Evolutionary conservation across 192 early-diverging fungal species (phyloP).

Genomic region (Coemansia sp.): DNA sequence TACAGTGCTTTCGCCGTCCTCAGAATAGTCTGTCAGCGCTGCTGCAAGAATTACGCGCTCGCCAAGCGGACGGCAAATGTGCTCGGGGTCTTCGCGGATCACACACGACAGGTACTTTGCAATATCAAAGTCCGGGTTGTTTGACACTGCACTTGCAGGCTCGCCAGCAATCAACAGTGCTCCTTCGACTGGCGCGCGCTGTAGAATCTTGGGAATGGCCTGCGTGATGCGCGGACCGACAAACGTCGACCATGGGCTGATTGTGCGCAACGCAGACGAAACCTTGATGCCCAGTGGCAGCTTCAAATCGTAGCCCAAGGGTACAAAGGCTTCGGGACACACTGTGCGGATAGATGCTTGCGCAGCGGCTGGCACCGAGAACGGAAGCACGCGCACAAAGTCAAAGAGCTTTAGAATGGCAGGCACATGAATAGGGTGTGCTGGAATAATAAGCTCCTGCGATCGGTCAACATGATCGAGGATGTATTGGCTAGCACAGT

Average conservation of each 20-base stretch:
- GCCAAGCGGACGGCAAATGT: slow-evolving; percentile 29
- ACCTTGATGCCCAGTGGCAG: slow-evolving; percentile 64
- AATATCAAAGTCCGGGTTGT: slow-evolving; percentile 56
- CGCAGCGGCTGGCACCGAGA: slow-evolving; percentile 44
- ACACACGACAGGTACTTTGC: slow-evolving; percentile 65
- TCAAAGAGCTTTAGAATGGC: slow-evolving; percentile 56
- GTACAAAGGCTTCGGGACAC: slow-evolving; percentile 31
- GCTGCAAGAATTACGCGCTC: slow-evolving; percentile 60
- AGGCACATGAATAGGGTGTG: slow-evolving; percentile 64
- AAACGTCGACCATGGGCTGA: slow-evolving; percentile 63
- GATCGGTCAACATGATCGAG: slow-evolving; percentile 24
- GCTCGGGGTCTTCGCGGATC: slow-evolving; percentile 56
- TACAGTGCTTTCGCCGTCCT: slow-evolving; percentile 44
- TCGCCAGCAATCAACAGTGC: slow-evolving; percentile 58
- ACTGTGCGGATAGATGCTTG: slow-evolving; percentile 65
- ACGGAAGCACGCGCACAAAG: slow-evolving; percentile 47
- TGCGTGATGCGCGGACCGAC: slow-evolving; percentile 58
- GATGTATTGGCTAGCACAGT: slow-evolving; percentile 15
- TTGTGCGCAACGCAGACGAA: slow-evolving; percentile 64
- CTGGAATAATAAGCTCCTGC: slow-evolving; percentile 56
- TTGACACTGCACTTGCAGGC: slow-evolving; percentile 55
- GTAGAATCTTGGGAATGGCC: slow-evolving; percentile 50
- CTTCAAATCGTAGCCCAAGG: slow-evolving; percentile 51
- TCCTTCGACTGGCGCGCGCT: slow-evolving; percentile 23
- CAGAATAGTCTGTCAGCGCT: slow-evolving; percentile 55